phyloP scores from a whole-genome alignment of 2,329 filamentous ascomycete genomes.

The Huntiella abstrusa region DNA sequence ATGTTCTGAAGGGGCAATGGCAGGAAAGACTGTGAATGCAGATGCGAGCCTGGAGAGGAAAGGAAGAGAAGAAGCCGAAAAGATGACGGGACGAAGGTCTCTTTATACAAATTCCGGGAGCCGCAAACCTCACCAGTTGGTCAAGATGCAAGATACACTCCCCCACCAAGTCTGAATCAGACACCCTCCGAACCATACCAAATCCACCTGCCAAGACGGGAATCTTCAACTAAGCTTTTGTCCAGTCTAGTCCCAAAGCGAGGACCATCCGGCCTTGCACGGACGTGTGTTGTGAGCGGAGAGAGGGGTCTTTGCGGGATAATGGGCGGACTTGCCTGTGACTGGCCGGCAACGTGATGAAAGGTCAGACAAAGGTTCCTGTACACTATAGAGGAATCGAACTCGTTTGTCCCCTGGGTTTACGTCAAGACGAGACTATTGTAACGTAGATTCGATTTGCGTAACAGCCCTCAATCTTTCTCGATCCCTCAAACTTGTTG shows the following conservation, averaged over 20 bases:
- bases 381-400: too few species aligned
- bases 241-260: not conserved
- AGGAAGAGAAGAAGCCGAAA: not conserved
- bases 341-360: too few species aligned
- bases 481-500: too few species aligned
- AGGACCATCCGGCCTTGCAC: not conserved
- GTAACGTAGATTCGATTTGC: too few species aligned
- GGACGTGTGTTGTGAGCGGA: too few species aligned
- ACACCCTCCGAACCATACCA: not conserved
- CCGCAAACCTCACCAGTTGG: not conserved
- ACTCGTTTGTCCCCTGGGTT: too few species aligned
- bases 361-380: too few species aligned
- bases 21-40: conserved; percentile 3
- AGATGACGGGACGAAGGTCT: conserved; percentile 2
- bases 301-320: too few species aligned
- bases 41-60: conserved; percentile 9
- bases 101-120: not conserved
- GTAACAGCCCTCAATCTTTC: too few species aligned
- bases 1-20: not conserved
- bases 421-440: too few species aligned
- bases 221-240: conserved; percentile 19
- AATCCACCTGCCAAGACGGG: conserved; percentile 5
- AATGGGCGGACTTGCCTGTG: too few species aligned
- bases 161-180: not conserved
- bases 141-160: not conserved